Evolutionary conservation across 192 early-diverging fungal genomes (phyloP), one percentile per base, ranked within the genome.

Genomic region (Coemansia sp.): DNA sequence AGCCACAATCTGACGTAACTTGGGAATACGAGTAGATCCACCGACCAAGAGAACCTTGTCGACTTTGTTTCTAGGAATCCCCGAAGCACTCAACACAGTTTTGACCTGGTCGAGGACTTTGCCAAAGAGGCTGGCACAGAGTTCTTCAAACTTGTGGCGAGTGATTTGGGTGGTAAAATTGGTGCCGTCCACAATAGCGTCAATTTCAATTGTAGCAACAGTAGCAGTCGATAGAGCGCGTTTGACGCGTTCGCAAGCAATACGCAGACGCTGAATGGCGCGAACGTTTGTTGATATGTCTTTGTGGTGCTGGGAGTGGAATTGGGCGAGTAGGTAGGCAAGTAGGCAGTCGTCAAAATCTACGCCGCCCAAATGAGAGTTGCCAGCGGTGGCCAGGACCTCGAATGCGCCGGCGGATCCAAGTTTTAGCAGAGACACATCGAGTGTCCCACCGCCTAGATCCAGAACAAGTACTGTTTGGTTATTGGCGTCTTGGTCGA

Each of bases 281-380:
- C 93, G 93, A 59, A 93, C 86, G 86, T 97, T 97, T 74, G 72
- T 55, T 53, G 91, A 84, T 33, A 98, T 85, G 87, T 98, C 32
- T 70, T 76, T 88, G 91, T 95, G 95, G 90, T 95, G 95, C 87
- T 96, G 90, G 76, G 92, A 88, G 67, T 95, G 95, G 90, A 96
- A 95, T 87, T 96, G 91, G 76, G 93, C 88, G 69, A 85, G 80
- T 65, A 97, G 96, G 91, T 95, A 93, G 78, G 93, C 89, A 76
- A 98, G 92, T 62, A 98, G 86, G 82, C 94, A 90, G 92, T 97
- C 96, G 88, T 98, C 96, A 86, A 98, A 98, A 87, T 98, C 94
- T 87, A 96, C 94, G 84, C 96, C 96, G 85, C 96, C 95, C 85
- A 98, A 88, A 84, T 97, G 94, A 64, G 96, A 96, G 85, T 97